These are phyloP conservation scores for Cyberlindnera mrakii DNA, from an alignment of 805 yeast genomes.

Conservation along the genomic window DNA sequence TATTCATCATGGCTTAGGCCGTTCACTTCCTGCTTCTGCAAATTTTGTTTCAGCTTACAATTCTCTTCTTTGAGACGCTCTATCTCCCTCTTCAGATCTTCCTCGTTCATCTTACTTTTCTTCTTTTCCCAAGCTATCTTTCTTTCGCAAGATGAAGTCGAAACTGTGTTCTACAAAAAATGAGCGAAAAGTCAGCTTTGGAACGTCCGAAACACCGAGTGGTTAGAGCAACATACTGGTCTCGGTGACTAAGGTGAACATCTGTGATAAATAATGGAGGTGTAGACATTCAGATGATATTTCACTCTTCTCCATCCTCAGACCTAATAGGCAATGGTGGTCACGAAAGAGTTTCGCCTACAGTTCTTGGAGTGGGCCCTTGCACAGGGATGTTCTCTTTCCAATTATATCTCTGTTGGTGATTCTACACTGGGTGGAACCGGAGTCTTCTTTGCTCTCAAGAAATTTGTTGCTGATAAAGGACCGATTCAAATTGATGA, in stretches of 20 bases:
- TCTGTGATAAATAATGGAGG: too few species aligned
- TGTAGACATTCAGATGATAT: too few species aligned
- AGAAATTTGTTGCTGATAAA: not conserved
- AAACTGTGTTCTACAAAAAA: not conserved
- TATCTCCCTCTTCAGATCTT: slow-evolving; percentile 5
- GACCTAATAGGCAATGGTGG: slow-evolving; percentile 1
- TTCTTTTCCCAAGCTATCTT: not conserved
- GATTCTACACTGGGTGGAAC: slow-evolving; percentile 28
- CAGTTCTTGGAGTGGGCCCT: slow-evolving; percentile 14
- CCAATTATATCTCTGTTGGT: slow-evolving; percentile 14
- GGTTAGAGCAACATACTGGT: too few species aligned
- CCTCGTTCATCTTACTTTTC: not conserved
- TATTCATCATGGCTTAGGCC: slow-evolving; percentile 56
- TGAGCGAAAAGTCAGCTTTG: too few species aligned
- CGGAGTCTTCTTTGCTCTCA: slow-evolving; percentile 28
- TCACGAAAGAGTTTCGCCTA: slow-evolving; percentile 4
- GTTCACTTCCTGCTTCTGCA: not conserved
- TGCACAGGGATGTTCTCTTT: slow-evolving; percentile 4
- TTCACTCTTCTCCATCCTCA: too few species aligned
- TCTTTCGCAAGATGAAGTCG: not conserved
- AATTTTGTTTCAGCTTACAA: slow-evolving; percentile 1
- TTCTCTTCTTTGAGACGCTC: slow-evolving; percentile 14
- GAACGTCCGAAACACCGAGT: too few species aligned
- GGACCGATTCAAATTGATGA: slow-evolving; percentile 5
- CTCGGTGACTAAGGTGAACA: too few species aligned